Evolutionary conservation across 2,329 filamentous ascomycete genomes (phyloP).

Genomic region (Penicillium aurantiogriseum): DNA sequence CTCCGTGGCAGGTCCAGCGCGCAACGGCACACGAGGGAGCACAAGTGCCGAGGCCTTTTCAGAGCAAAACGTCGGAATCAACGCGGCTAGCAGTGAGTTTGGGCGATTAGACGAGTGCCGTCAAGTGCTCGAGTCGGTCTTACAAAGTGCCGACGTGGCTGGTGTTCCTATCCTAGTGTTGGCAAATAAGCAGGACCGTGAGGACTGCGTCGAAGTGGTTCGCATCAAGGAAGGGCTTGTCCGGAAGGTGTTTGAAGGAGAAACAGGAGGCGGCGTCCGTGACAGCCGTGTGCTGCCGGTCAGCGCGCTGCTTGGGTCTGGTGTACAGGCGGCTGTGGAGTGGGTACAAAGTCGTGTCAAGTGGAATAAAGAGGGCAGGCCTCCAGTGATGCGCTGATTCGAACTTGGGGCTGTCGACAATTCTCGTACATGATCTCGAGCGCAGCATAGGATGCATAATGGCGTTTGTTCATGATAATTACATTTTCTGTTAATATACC

Average conservation of each 20-base stretch:
- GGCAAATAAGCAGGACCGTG: constrained; percentile 96
- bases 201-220: constrained; percentile 97
- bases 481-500: constrained; percentile 15
- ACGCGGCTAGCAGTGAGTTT: constrained; percentile 37
- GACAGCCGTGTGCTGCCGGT: constrained; percentile 90
- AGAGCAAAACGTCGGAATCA: constrained; percentile 37
- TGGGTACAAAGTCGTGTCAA: constrained; percentile 90
- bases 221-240: constrained; percentile 96
- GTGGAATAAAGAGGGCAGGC: constrained; percentile 93
- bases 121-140: constrained; percentile 82
- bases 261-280: constrained; percentile 79
- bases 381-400: constrained; percentile 82
- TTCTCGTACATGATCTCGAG: constrained; percentile 5
- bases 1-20: constrained; percentile 24
- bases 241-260: constrained; percentile 91
- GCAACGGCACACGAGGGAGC: constrained; percentile 4
- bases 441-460: constrained; percentile 17
- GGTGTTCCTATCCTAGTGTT: constrained; percentile 89
- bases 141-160: constrained; percentile 82
- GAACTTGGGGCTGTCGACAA: not conserved
- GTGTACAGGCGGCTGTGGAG: constrained; percentile 92
- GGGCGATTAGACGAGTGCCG: constrained; percentile 80
- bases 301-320: constrained; percentile 76
- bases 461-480: constrained; percentile 19
- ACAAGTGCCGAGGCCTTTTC: constrained; percentile 26